Conservation (phyloP, 2,329 filamentous ascomycete genomes). For the Cladosporium sp. region DNA sequence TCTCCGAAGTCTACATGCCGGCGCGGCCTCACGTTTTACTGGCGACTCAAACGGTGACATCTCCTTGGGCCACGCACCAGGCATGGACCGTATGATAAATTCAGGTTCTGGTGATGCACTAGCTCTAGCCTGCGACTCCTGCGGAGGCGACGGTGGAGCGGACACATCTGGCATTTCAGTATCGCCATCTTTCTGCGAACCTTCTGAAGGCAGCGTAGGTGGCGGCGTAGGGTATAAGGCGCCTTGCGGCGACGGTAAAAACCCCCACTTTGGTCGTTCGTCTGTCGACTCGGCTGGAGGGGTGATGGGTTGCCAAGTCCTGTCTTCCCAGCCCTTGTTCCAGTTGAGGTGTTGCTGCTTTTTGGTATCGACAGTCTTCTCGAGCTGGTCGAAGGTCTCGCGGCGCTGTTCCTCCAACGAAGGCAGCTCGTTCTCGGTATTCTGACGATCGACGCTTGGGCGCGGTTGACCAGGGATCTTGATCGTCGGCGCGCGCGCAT, state of each 20-base stretch:
- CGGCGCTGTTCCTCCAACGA: constrained; percentile 73
- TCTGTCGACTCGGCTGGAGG: constrained; percentile 63
- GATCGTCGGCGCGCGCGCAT: constrained; percentile 62
- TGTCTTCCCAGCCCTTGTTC: constrained; percentile 87
- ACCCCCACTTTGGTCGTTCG: constrained; percentile 31
- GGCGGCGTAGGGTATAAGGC: constrained; percentile 48
- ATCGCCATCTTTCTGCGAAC: constrained; percentile 40
- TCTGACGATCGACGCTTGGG: constrained; percentile 65
- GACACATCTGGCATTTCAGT: constrained; percentile 38
- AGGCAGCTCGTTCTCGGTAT: constrained; percentile 75
- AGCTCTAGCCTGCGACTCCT: constrained; percentile 27
- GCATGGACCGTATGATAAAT: constrained; percentile 27
- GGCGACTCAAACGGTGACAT: constrained; percentile 19
- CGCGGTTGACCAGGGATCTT: constrained; percentile 33
- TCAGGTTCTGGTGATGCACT: constrained; percentile 28
- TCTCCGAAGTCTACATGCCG: constrained; percentile 78
- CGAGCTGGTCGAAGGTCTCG: constrained; percentile 79
- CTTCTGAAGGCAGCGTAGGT: constrained; percentile 46
- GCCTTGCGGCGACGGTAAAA: constrained; percentile 29
- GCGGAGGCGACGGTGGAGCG: constrained; percentile 19
- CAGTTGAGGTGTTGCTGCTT: constrained; percentile 85
- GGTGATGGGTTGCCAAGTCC: constrained; percentile 81
- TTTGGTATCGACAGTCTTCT: constrained; percentile 80
- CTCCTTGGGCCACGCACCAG: constrained; percentile 23
- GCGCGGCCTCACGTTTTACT: constrained; percentile 36